These are phyloP conservation scores for Tricholoma bakamatsutake DNA, from an alignment of 768 basidiomycete genomes.

Conservation along the genomic window DNA sequence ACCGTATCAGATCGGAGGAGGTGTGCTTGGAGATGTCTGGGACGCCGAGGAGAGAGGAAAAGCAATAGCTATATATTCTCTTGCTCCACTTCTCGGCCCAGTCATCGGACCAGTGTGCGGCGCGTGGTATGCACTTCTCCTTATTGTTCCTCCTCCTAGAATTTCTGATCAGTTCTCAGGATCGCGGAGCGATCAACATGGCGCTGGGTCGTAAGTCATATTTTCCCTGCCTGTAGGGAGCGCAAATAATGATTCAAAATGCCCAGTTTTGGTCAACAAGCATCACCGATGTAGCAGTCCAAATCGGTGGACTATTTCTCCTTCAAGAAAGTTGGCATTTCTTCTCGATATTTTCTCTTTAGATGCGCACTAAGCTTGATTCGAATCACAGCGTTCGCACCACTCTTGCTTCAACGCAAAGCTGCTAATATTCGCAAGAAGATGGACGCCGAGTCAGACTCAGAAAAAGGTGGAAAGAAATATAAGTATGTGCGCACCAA, in stretches of 20 bases:
- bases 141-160: background rate
- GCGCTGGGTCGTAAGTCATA: conserved; percentile 58
- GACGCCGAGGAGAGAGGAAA: conserved; percentile 54
- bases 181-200: conserved; percentile 59
- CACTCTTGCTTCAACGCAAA: conserved; percentile 42
- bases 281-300: conserved; percentile 49
- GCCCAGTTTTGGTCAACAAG: conserved; percentile 57
- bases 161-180: conserved; percentile 17
- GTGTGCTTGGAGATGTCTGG: conserved; percentile 61
- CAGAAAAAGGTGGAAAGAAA: conserved; percentile 35
- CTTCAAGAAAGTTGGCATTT: conserved; percentile 54
- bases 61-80: conserved; percentile 57
- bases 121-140: conserved; percentile 36
- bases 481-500: conserved; percentile 39
- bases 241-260: conserved; percentile 11
- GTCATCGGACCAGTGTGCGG: conserved; percentile 59
- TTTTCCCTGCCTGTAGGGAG: background rate
- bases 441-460: conserved; percentile 27
- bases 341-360: background rate
- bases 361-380: conserved; percentile 6
- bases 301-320: conserved; percentile 48
- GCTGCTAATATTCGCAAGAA: conserved; percentile 38
- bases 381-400: conserved; percentile 33
- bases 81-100: conserved; percentile 63
- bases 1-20: conserved; percentile 47